A percentile compares a stretch with the other conserved stretches of the same genome.
phyloP scores from a whole-genome alignment of 2,329 filamentous ascomycete genomes.

The Trichophyton schoenleinii region DNA sequence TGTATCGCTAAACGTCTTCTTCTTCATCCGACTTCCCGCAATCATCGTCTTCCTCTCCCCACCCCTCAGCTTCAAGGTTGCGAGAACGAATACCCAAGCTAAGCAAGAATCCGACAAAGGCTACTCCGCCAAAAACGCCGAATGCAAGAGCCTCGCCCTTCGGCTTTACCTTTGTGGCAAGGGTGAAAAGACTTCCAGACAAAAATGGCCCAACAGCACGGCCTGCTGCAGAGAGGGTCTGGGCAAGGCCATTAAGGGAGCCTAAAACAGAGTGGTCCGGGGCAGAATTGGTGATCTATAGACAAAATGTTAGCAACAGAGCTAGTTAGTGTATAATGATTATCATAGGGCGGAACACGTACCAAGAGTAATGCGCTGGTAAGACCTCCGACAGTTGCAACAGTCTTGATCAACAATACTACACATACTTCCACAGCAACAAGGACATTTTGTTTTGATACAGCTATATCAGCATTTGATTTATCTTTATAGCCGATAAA shows the following conservation, averaged over 20 bases:
- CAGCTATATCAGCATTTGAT: constrained; percentile 39
- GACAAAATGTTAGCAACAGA: background rate
- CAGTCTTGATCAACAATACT: constrained; percentile 75
- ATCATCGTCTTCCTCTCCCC: constrained; percentile 30
- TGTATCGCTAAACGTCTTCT: constrained; percentile 9
- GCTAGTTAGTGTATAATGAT: background rate
- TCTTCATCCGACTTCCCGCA: constrained; percentile 37
- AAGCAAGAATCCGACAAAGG: constrained; percentile 65
- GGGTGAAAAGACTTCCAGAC: constrained; percentile 72
- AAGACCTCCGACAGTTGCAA: constrained; percentile 76
- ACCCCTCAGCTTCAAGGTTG: constrained; percentile 47
- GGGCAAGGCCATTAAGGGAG: constrained; percentile 82
- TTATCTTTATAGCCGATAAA: constrained; percentile 69
- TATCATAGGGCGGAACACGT: constrained; percentile 24
- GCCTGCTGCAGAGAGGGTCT: constrained; percentile 83
- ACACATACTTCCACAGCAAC: constrained; percentile 70
- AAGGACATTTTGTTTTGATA: constrained; percentile 53
- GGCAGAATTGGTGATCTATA: constrained; percentile 81
- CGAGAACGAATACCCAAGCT: constrained; percentile 64
- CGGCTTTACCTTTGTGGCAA: constrained; percentile 57
- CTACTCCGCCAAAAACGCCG: constrained; percentile 73
- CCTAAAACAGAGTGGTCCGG: constrained; percentile 76
- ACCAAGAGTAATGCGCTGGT: constrained; percentile 81
- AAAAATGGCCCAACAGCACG: constrained; percentile 79
- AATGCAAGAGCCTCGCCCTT: constrained; percentile 80